These are phyloP conservation scores for Cryptococcus sp. DNA, from an alignment of 1,284 basidiomycete genomes.

Conservation along the genomic window DNA sequence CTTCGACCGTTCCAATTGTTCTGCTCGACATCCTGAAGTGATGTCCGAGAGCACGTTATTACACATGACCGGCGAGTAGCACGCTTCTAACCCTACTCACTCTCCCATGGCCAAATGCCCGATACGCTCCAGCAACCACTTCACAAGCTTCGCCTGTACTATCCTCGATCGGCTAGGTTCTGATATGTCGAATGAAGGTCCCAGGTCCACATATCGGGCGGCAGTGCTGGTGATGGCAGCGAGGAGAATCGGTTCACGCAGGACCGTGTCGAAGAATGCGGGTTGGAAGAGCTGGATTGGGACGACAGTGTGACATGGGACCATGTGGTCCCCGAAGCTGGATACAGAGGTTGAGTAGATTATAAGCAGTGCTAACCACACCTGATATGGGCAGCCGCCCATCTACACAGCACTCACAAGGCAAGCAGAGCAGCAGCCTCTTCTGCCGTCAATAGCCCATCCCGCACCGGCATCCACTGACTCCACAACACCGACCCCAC, in stretches of 20 bases:
- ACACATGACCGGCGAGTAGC: too few species aligned
- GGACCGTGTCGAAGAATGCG: conserved; percentile 7
- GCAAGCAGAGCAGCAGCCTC: conserved; percentile 14
- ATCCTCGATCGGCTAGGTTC: conserved; percentile 15
- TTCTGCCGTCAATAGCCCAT: conserved; percentile 19
- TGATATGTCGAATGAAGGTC: conserved; percentile 11
- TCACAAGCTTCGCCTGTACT: conserved; percentile 12
- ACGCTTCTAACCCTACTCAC: conserved; percentile 12
- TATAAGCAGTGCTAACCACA: not conserved
- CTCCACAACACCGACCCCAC: conserved; percentile 15
- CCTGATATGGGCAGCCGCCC: too few species aligned
- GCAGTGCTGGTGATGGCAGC: conserved; percentile 17
- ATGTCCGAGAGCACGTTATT: too few species aligned
- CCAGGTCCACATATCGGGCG: conserved; percentile 16
- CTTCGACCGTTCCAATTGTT: conserved; percentile 26
- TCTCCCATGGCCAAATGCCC: conserved; percentile 19
- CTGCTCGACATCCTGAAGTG: conserved; percentile 12
- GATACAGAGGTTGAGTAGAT: not conserved
- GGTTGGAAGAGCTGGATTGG: conserved; percentile 18
- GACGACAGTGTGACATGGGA: conserved; percentile 18
- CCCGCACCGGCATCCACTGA: conserved; percentile 21
- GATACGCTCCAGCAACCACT: conserved; percentile 20
- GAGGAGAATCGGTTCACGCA: conserved; percentile 17
- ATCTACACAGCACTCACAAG: conserved; percentile 7
- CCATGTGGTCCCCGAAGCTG: conserved; percentile 18